Conservation (phyloP, 139 green algal species). For the Mesotaenium endlicherianum region DNA sequence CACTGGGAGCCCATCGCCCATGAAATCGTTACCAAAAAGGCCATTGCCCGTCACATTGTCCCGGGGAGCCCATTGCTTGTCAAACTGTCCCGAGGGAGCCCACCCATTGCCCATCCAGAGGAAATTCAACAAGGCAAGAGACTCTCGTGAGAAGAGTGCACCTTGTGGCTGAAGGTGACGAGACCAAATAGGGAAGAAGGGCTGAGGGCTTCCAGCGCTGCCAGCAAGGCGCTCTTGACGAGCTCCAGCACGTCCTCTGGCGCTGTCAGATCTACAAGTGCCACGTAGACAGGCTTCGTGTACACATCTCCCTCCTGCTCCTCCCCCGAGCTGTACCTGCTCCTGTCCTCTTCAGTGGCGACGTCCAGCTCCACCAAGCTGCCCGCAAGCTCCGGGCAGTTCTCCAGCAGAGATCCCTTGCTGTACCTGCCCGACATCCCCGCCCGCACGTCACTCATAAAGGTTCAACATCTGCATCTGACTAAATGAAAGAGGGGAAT, state of each 20-base stretch:
- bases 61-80: too few species aligned
- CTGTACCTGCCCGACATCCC: too few species aligned
- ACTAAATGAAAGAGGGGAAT: too few species aligned
- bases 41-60: too few species aligned
- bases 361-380: constrained; percentile 63
- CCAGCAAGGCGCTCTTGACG: constrained; percentile 66
- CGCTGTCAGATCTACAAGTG: constrained; percentile 63
- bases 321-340: not conserved
- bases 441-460: too few species aligned
- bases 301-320: constrained; percentile 5
- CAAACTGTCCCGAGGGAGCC: too few species aligned
- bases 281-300: constrained; percentile 65
- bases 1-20: too few species aligned
- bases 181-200: constrained; percentile 59
- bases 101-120: too few species aligned
- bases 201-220: constrained; percentile 75
- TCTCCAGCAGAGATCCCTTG: not conserved
- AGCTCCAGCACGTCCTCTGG: constrained; percentile 74
- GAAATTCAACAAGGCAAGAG: too few species aligned
- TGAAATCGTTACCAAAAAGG: too few species aligned
- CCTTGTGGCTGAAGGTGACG: constrained; percentile 54
- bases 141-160: too few species aligned
- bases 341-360: constrained; percentile 12
- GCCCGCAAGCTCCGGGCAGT: constrained; percentile 63
- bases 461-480: too few species aligned